Evolutionary conservation across 257 asterid genomes (phyloP), one percentile per base, ranked within the genome.

Genomic region (Nicotiana benthamiana): DNA sequence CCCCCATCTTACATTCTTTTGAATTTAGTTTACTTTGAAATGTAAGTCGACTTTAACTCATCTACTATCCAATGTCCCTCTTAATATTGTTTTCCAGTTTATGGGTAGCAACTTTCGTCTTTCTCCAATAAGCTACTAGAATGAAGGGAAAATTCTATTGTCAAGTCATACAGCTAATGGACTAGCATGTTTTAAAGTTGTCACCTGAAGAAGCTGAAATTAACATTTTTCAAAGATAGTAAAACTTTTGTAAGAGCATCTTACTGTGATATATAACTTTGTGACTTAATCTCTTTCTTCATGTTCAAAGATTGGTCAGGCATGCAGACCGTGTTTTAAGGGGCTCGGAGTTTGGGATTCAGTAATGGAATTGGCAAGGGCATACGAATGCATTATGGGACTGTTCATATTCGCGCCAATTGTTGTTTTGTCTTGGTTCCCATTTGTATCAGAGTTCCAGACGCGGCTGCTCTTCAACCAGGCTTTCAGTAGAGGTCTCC

Each of bases 401-500:
- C 87, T 94, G 70, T 3, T 90, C n/a, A 89, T 96, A 80, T 94
- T 94, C 88, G 80, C 87, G 82, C 99, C 99, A 9, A 82, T 94
- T 6, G 99, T 90, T 1, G 89, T 96, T 18, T 62, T 94, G 6
- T 90, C 99, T 26, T 96, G 99, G 98, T 96, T 96, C 87, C 99
- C 98, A 1, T 96, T 94, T 15, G 93, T 96, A 17, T 89, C 97
- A 1, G 98, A 94, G 46, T 96, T 96, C 89, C 99, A 96, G 79
- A 92, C 98, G 1, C 84, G 99, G 51, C 84, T 96, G 81, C 97
- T 96, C 68, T 96, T 96, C 83, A 96, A 96, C 83, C 99, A 96
- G 83, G 99, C 99, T 0, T 96, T 96, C 87, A 96, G 99, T 72
- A 87, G 97, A 34, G 99, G 99, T 12, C 99, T 96, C 79, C 99